Base-by-base conservation (phyloP, 2,329 filamentous ascomycete species). In the Helminthosporium solani region DNA sequence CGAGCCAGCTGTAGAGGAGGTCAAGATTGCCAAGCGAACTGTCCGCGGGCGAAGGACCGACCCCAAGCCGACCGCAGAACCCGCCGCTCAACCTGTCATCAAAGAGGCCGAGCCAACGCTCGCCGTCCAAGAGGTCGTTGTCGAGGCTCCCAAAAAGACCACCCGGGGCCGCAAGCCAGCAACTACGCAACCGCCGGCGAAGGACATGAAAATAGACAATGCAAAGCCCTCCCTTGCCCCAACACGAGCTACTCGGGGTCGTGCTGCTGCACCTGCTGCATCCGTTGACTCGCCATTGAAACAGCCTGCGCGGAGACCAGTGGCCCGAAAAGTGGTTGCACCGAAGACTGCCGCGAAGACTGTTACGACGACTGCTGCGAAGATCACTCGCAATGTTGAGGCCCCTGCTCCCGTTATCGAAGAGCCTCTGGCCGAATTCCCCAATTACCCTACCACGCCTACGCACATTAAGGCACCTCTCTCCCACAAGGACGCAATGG, bases 221-320 rank as follows among this genome's bases (percentile, higher is more conserved):
- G 52, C 16, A 46, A 45, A 16, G 46, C 51, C 28, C 34, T 30
- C 14, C 33, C 46, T 36, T 43, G 15, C 54, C 8, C 47, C 46
- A 31, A 56, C 33, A 21, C 38, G 56, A 37, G 45, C 56, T 18
- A 60, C 56, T 30, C 58, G 61, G 30, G 59, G 50, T 9, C 59
- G 56, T 43, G 54, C 53, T 49, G 53, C 42, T 30, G 49, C 54
- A 15, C 44, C 42, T 16, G 39, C 49, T 3, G 39, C 54, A 2
- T 15, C 23, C 34, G 49, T 54, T 39, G 53, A 58, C 7, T 64
- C 61, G n/a, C 61, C 61, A 2, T 51, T 59, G 36, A 61, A 59
- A 43, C 47, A 53, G 21, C 59, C 59, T 15, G 58, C 63, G 8
- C 59, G 61, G 37, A 66, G 63, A 44, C 56, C 53, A 7, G 34